Base-by-base conservation (phyloP, 1,139 yeast species). In the Hanseniaspora sp. region DNA sequence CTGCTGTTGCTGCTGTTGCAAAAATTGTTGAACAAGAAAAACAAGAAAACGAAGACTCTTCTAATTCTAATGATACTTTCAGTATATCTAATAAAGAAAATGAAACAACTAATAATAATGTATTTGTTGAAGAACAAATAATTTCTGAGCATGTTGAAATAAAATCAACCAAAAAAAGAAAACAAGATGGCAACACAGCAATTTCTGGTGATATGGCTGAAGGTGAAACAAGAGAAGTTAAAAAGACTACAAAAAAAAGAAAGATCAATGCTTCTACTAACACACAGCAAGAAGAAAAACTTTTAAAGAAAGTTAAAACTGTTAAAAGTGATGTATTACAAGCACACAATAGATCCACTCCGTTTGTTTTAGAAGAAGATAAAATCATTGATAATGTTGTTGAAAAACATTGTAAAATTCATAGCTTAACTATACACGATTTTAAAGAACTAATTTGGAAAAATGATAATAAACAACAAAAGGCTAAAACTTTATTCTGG, bases 361-460 rank as follows among this genome's bases (percentile, higher is more conserved):
- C 67, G 1, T 67, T 67, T 52, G 66, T 62, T 55, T 71, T 69
- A 17, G 80, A 78, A 42, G 97, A 90, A 66, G 79, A 76, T 46
- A 74, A 70, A 23, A 83, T 86, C 0, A 78, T 90, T 56, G 92
- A 86, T 57, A 76, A 75, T 56, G 87, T 85, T 61, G 79, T 88
- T 60, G 70, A 71, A 15, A 83, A 83, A 17, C 88, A 85, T 64
- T 80, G 86, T 61, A 74, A 71, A 48, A 73, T 80, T 57, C 74
- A 83, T 63, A 75, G 75, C 42, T 71, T 86, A 68, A 74, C 81
- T 5, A 72, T 87, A 54, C 78, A 77, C 52, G 84, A 83, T 55
- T 77, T 87, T 6, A 84, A 95, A 67, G 79, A 80, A 59, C 72
- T 96, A 46, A 86, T 90, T 39, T 90, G 97, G 97, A 74, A 90